Evolutionary conservation across 2,329 filamentous ascomycete species (phyloP).

Genomic region (Fusarium goolgardi): DNA sequence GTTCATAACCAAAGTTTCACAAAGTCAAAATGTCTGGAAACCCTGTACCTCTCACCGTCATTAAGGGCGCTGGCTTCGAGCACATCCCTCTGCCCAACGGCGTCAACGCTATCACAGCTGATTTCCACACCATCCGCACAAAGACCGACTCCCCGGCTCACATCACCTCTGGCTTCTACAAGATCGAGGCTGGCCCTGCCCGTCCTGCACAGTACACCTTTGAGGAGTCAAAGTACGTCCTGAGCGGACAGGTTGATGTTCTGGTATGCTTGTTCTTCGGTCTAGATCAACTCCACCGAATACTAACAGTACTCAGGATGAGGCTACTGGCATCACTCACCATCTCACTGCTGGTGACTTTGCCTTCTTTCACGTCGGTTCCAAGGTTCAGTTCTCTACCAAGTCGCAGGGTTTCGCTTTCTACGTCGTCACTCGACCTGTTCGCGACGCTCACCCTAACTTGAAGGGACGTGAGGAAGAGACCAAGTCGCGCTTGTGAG

Average conservation of each 20-base stretch:
- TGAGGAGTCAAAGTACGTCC: constrained; percentile 45
- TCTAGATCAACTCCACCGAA: rapidly evolving
- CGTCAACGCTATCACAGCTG: constrained; percentile 41
- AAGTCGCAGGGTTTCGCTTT: constrained; percentile 43
- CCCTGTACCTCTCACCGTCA: constrained; percentile 41
- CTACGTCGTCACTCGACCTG: constrained; percentile 43
- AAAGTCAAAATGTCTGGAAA: constrained; percentile 38
- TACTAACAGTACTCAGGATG: constrained; percentile 30
- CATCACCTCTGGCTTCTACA: constrained; percentile 44
- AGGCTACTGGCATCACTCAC: constrained; percentile 44
- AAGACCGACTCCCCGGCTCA: constrained; percentile 43
- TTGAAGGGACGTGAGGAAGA: constrained; percentile 40
- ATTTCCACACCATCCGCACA: constrained; percentile 45
- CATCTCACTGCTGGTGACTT: constrained; percentile 41
- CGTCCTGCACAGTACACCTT: constrained; percentile 41
- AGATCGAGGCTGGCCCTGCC: constrained; percentile 39
- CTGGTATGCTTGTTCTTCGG: constrained; percentile 18
- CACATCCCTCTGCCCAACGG: constrained; percentile 43
- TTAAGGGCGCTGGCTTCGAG: constrained; percentile 44
- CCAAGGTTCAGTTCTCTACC: constrained; percentile 47
- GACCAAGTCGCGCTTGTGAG: constrained; percentile 37
- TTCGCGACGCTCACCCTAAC: constrained; percentile 42
- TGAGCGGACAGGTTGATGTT: constrained; percentile 43
- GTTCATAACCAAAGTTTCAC: not conserved
- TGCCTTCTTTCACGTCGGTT: constrained; percentile 45